These are phyloP conservation scores for Yamadazyma sp. DNA, from an alignment of 1,139 yeast species.

Conservation along the genomic window DNA sequence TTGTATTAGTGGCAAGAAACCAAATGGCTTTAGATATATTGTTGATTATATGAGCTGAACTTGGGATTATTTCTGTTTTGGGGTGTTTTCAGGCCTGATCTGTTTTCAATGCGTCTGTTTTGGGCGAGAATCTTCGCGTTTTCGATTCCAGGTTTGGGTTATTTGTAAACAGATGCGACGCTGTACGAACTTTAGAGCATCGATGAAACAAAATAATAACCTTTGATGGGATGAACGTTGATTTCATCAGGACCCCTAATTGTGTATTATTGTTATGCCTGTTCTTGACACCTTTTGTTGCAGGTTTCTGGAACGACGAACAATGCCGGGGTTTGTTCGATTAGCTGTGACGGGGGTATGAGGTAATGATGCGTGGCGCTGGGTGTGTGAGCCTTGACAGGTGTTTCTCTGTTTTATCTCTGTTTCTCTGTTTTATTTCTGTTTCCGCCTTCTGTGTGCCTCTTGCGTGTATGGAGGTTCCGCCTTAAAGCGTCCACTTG, in stretches of 20 bases:
- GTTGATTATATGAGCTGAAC: neutral
- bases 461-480: too few relatives aligned
- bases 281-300: neutral
- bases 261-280: neutral
- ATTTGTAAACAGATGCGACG: neutral
- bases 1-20: neutral
- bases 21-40: neutral
- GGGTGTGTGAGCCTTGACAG: too few relatives aligned
- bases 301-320: neutral
- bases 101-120: neutral
- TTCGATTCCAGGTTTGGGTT: neutral
- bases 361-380: too few relatives aligned
- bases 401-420: neutral
- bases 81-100: neutral
- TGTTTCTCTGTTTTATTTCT: neutral
- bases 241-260: neutral
- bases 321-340: neutral
- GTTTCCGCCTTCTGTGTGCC: neutral
- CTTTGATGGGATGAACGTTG: neutral
- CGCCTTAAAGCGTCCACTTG: constrained; percentile 23
- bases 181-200: neutral
- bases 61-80: constrained; percentile 1
- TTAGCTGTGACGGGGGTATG: too few relatives aligned
- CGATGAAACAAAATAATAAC: constrained; percentile 1
- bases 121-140: neutral